A percentile compares a stretch with the other conserved stretches of the same genome.
phyloP scores from a whole-genome alignment of 305 asterid species.

The Ruellia speciosa region DNA sequence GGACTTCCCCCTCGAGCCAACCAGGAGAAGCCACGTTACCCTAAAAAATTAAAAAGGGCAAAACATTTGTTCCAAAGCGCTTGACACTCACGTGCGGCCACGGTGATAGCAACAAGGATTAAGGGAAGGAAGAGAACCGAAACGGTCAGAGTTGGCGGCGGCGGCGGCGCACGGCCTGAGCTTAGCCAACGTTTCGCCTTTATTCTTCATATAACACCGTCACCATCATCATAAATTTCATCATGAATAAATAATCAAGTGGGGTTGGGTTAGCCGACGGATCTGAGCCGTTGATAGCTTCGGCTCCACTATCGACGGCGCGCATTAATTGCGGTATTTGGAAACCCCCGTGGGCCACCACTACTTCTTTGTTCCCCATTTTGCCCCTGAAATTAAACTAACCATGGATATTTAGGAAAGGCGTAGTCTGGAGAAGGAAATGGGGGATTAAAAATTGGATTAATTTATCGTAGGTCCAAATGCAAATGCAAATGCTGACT shows the following conservation, averaged over 20 bases:
- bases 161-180: constrained; percentile 53
- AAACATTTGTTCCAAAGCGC: constrained; percentile 10
- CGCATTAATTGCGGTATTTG: no score
- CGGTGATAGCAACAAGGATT: constrained; percentile 13
- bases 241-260: no score
- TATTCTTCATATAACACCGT: constrained; percentile 2
- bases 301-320: neutral
- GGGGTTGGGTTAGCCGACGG: neutral
- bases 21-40: neutral
- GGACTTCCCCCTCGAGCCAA: constrained; percentile 14
- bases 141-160: constrained; percentile 45
- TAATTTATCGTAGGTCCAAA: neutral
- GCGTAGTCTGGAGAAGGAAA: no score
- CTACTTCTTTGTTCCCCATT: no score
- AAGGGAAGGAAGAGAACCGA: constrained; percentile 13
- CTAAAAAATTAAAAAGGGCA: neutral
- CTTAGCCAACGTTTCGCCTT: constrained; percentile 26
- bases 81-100: constrained; percentile 14
- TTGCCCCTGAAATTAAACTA: no score
- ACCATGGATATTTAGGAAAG: no score
- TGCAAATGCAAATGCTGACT: neutral
- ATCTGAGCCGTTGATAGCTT: neutral
- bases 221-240: no score
- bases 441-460: no score
- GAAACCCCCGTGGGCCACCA: no score